These are phyloP conservation scores for Yarrowia sp. DNA, from an alignment of 805 yeast genomes.

Conservation along the genomic window DNA sequence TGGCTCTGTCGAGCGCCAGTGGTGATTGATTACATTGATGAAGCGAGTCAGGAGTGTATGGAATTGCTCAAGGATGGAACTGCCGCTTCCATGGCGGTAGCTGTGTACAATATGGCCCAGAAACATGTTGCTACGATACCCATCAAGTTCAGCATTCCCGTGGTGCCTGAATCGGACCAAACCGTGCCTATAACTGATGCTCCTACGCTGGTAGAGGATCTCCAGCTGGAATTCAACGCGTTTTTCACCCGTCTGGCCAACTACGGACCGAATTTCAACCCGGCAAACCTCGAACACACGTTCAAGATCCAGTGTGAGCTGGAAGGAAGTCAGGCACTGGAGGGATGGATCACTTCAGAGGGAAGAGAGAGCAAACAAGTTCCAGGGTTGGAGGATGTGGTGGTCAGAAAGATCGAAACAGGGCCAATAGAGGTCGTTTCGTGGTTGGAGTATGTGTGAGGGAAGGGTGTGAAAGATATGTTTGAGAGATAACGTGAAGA, in stretches of 20 bases:
- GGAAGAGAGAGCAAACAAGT: not conserved
- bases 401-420: conserved; percentile 19
- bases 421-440: conserved; percentile 19
- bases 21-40: conserved; percentile 55
- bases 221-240: conserved; percentile 25
- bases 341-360: conserved; percentile 5
- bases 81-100: not conserved
- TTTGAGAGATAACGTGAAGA: too few species aligned
- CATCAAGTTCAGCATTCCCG: not conserved
- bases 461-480: not conserved
- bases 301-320: conserved; percentile 22
- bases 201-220: conserved; percentile 12
- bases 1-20: conserved; percentile 57
- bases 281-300: not conserved
- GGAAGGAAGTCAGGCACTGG: conserved; percentile 2
- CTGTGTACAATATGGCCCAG: not conserved
- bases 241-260: conserved; percentile 22
- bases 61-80: conserved; percentile 31
- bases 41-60: conserved; percentile 49
- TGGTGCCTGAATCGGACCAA: conserved; percentile 5
- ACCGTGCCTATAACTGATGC: conserved; percentile 12
- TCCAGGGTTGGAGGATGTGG: conserved; percentile 5
- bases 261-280: conserved; percentile 14
- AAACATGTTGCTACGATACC: conserved; percentile 24
- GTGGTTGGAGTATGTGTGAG: conserved; percentile 16